Base-by-base conservation (phyloP, 345 rosid genomes). In the Atalantia buxifolia region DNA sequence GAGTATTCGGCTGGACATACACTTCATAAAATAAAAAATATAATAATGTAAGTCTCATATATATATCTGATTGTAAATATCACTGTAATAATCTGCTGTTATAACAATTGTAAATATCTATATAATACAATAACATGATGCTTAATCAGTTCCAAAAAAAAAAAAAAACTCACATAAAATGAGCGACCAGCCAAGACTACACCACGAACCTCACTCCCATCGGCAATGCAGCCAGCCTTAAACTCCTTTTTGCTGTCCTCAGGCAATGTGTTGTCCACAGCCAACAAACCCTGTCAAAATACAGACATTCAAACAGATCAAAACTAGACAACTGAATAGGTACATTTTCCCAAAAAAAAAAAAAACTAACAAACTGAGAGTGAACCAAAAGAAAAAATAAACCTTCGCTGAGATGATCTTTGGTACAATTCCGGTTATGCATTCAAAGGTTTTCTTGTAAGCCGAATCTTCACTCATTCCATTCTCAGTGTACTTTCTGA, bases 371-470 rank as follows among this genome's bases (percentile, higher is more conserved):
- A 71, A 62, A 65, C 33, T 25, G n/a, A 30, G 9, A 13, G 12
- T 57, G 57, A 31, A 25, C n/a, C 36, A 2, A 69, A 56, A 64
- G 28, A 76, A 33, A 72, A 45, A 60, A 56, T 19, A 10, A 42
- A 89, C 94, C 94, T 89, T 31, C 4, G 90, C 84, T 56, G 92
- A 89, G 74, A 89, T 91, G 61, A 86, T 89, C 71, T 69, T 88
- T 28, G 92, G 90, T 36, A 90, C 82, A 55, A 77, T 90, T 83
- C 98, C 97, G 2, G 97, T 95, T 72, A 93, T 86, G 86, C 98
- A 85, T 89, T 95, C 98, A 38, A 95, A 98, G 3, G 98, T 93
- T 70, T 95, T 92, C 81, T 90, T 90, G 90, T 89, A 95, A 66
- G 97, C 98, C 70, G 79, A 80, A 9, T 90, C 92, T 72, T 92